phyloP scores from a whole-genome alignment of 352 stramenopile species.

The Pythium phragmiticola region DNA sequence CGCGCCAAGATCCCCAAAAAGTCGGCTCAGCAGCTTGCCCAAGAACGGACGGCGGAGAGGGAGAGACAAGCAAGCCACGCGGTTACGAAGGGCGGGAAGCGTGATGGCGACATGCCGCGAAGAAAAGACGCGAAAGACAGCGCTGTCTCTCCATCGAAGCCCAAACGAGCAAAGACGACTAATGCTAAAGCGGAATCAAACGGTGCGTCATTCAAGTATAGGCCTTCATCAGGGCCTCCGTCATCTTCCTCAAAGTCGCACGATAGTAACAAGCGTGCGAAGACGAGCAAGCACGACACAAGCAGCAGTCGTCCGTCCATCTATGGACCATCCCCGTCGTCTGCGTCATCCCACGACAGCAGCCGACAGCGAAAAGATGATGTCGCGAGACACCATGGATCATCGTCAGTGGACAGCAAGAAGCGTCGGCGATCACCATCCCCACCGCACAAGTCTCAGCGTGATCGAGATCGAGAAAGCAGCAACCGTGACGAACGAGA shows the following conservation, averaged over 20 bases:
- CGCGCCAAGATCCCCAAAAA: slow-evolving; percentile 24
- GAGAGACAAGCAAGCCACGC: neutral
- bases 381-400: neutral
- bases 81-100: neutral
- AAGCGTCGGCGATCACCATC: neutral
- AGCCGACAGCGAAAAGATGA: neutral
- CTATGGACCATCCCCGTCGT: neutral
- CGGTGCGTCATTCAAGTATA: slow-evolving; percentile 9
- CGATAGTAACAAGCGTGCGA: neutral
- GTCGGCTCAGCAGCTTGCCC: neutral
- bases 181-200: neutral
- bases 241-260: neutral
- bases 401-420: neutral
- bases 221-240: neutral
- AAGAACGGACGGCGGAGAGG: slow-evolving; percentile 1
- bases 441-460: neutral
- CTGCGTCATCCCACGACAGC: neutral
- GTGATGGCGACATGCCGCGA: neutral
- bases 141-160: neutral
- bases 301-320: neutral
- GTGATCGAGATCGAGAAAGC: neutral
- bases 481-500: neutral
- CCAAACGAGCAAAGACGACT: slow-evolving; percentile 9
- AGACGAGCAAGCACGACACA: neutral
- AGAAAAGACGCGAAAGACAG: neutral